phyloP scores from a whole-genome alignment of 2,329 filamentous ascomycete species.

The Cryphonectria naterciae region DNA sequence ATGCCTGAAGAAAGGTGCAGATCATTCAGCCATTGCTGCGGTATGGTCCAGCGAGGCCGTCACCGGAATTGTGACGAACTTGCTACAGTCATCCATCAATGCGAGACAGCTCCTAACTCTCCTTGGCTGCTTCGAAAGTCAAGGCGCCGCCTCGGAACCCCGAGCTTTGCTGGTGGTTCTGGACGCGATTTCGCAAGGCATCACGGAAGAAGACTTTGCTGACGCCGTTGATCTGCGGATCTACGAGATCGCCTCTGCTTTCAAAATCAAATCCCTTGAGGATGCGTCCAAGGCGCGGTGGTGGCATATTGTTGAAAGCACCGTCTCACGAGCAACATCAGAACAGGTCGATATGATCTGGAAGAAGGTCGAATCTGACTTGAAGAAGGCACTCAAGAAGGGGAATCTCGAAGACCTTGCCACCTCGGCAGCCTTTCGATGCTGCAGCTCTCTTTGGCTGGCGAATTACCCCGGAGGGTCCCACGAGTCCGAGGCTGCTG shows the following conservation, averaged over 20 bases:
- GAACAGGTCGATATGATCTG: constrained; percentile 35
- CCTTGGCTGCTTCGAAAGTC: constrained; percentile 46
- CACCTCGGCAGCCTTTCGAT: constrained; percentile 39
- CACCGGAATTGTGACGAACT: constrained; percentile 32
- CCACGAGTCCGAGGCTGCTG: constrained; percentile 35
- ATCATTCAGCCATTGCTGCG: constrained; percentile 22
- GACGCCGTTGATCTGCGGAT: constrained; percentile 47
- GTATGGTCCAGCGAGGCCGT: constrained; percentile 38
- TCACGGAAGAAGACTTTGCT: constrained; percentile 47
- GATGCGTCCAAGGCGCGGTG: constrained; percentile 20
- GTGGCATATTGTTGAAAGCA: constrained; percentile 36
- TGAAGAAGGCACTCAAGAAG: constrained; percentile 33
- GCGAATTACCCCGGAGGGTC: constrained; percentile 33
- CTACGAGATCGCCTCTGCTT: constrained; percentile 39
- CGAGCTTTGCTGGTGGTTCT: constrained; percentile 47
- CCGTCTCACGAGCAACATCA: constrained; percentile 35
- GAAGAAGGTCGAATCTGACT: constrained; percentile 32
- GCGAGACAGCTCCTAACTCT: constrained; percentile 48
- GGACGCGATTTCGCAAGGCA: constrained; percentile 47
- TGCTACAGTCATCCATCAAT: constrained; percentile 50
- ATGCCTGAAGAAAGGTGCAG: constrained; percentile 34
- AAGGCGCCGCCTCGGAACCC: constrained; percentile 36
- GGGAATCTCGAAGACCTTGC: constrained; percentile 29
- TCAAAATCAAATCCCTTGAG: constrained; percentile 22
- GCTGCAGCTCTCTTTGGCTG: constrained; percentile 38